phyloP scores from a whole-genome alignment of 257 asterid genomes.

The Fraxinus quadrangulata region DNA sequence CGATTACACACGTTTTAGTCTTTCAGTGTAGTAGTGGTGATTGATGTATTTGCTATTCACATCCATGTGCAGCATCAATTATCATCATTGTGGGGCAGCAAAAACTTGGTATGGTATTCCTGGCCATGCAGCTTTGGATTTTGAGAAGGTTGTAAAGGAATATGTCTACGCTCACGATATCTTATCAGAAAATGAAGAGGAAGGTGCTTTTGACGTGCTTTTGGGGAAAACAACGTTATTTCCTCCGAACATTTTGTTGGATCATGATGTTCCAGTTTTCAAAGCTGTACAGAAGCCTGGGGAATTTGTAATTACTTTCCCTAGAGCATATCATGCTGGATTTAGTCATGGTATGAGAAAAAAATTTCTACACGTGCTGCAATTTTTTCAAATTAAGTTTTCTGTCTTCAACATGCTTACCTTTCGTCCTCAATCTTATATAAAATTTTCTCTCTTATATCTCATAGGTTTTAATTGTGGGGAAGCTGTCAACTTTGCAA shows the following conservation, averaged over 20 bases:
- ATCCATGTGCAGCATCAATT: constrained; percentile 67
- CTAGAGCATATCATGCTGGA: constrained; percentile 98
- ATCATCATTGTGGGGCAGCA: constrained; percentile 98
- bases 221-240: constrained; percentile 93
- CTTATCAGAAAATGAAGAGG: constrained; percentile 80
- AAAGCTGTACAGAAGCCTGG: constrained; percentile 98
- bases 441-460: constrained; percentile 12
- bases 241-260: constrained; percentile 82
- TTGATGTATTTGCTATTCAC: constrained; percentile 10
- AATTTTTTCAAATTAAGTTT: neutral
- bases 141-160: constrained; percentile 79
- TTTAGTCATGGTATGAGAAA: constrained; percentile 83
- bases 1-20: neutral
- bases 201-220: constrained; percentile 95
- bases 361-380: constrained; percentile 12
- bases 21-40: neutral
- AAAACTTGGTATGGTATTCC: constrained; percentile 99
- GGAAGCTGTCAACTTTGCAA: constrained; percentile 98
- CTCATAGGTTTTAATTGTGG: constrained; percentile 90
- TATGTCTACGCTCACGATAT: constrained; percentile 76
- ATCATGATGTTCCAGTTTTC: constrained; percentile 82
- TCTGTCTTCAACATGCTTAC: neutral
- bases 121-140: constrained; percentile 86
- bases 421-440: constrained; percentile 3
- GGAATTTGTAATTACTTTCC: constrained; percentile 84